Conservation (phyloP, 2,329 filamentous ascomycete species). For the Dactylonectria estremocensis region DNA sequence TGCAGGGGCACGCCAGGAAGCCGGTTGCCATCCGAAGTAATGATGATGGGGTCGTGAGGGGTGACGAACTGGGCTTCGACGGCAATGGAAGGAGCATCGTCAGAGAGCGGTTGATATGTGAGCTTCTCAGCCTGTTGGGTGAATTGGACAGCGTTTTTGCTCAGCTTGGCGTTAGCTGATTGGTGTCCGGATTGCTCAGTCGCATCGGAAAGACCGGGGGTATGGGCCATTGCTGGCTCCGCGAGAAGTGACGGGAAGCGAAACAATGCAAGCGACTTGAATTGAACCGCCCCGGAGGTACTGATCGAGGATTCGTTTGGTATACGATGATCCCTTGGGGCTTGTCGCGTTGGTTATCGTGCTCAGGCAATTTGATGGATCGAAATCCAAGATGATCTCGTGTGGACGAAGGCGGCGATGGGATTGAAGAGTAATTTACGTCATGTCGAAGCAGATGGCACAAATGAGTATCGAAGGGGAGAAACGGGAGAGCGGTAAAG, state of each 20-base stretch:
- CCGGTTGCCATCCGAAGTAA: conserved; percentile 76
- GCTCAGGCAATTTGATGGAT: conserved; percentile 27
- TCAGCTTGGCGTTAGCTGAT: conserved; percentile 46
- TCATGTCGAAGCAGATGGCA: neutral
- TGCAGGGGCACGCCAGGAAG: conserved; percentile 78
- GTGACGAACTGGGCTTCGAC: conserved; percentile 77
- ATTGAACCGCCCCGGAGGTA: neutral
- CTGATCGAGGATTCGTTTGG: neutral
- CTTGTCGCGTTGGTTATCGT: neutral
- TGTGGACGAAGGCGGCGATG: neutral
- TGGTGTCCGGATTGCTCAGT: conserved; percentile 27
- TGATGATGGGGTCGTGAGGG: conserved; percentile 79
- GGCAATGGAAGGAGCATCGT: conserved; percentile 61
- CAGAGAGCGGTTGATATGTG: conserved; percentile 57
- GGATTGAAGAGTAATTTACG: neutral
- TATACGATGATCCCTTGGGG: neutral
- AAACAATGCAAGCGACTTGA: neutral
- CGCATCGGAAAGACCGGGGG: conserved; percentile 28
- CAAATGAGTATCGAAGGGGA: neutral
- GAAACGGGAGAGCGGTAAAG: neutral
- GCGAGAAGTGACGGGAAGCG: neutral
- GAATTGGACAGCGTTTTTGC: conserved; percentile 68
- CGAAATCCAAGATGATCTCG: neutral
- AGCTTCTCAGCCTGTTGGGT: conserved; percentile 73
- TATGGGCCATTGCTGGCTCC: conserved; percentile 34